Percentiles rank a stretch among this genome's conserved stretches.
phyloP scores from a whole-genome alignment of 2,329 filamentous ascomycete species.

The Akanthomyces lecanii region DNA sequence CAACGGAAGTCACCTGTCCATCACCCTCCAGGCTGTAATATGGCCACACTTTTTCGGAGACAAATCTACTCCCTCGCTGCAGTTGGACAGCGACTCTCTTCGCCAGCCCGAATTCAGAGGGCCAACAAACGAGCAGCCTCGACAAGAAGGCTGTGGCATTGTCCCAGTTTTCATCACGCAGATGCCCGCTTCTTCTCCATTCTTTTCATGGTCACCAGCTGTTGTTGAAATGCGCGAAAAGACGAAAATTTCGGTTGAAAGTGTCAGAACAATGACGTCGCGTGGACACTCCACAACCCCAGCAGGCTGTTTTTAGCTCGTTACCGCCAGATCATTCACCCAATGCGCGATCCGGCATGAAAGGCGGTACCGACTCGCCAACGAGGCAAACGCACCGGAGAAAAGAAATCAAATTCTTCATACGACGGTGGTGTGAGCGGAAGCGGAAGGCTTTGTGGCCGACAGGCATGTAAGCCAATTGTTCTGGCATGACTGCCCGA shows the following conservation, averaged over 20 bases:
- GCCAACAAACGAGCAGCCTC: background rate
- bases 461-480: constrained; percentile 11
- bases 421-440: background rate
- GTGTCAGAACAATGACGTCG: constrained; percentile 14
- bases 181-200: background rate
- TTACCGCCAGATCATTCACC: constrained; percentile 8
- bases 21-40: background rate
- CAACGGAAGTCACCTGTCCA: background rate
- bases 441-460: background rate
- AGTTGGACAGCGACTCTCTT: background rate
- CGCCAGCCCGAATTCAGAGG: background rate
- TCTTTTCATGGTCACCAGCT: background rate
- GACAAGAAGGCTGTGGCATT: background rate
- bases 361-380: background rate
- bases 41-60: background rate
- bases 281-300: background rate
- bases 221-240: background rate
- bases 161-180: constrained; percentile 5
- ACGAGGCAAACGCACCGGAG: background rate
- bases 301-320: constrained; percentile 1
- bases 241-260: constrained; percentile 9
- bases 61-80: background rate
- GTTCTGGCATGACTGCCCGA: constrained; percentile 10
- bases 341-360: constrained; percentile 2
- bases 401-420: background rate